phyloP scores from a whole-genome alignment of 805 yeast species.

The Metschnikowia reukaufii region DNA sequence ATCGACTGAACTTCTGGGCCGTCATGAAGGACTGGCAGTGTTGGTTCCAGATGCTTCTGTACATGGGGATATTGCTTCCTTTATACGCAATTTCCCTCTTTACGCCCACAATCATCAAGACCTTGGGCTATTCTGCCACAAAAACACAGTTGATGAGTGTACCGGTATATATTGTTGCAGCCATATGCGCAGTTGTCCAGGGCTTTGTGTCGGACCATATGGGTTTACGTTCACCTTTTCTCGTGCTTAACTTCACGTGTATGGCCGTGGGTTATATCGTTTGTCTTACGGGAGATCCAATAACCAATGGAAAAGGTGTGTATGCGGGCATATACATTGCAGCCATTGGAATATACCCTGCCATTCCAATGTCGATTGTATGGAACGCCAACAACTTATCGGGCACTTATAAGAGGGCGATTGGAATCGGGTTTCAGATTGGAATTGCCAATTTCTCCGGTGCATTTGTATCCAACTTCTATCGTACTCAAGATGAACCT shows the following conservation, averaged over 20 bases:
- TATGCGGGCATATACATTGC: slow-evolving; percentile 34
- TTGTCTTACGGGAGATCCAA: slow-evolving; percentile 27
- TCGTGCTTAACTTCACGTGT: slow-evolving; percentile 23
- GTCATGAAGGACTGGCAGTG: slow-evolving; percentile 31
- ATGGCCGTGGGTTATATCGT: slow-evolving; percentile 35
- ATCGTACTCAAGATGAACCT: slow-evolving; percentile 29
- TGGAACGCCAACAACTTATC: slow-evolving; percentile 40
- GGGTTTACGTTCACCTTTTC: slow-evolving; percentile 32
- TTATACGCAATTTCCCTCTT: slow-evolving; percentile 42
- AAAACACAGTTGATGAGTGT: slow-evolving; percentile 45
- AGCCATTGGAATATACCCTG: slow-evolving; percentile 30
- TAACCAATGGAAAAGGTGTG: slow-evolving; percentile 24
- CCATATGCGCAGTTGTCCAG: slow-evolving; percentile 28
- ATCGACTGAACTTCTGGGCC: slow-evolving; percentile 17
- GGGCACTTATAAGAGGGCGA: slow-evolving; percentile 37
- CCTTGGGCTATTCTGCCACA: slow-evolving; percentile 43
- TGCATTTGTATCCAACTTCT: slow-evolving; percentile 36
- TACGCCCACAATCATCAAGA: slow-evolving; percentile 45
- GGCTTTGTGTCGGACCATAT: slow-evolving; percentile 26
- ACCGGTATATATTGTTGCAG: slow-evolving; percentile 42
- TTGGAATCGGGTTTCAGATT: slow-evolving; percentile 41
- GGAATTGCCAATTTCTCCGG: slow-evolving; percentile 42
- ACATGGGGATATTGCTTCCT: slow-evolving; percentile 33
- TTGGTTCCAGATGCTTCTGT: slow-evolving; percentile 27
- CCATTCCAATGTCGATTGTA: slow-evolving; percentile 32